Evolutionary conservation across 2,329 filamentous ascomycete genomes (phyloP).

Genomic region (Fusarium sterilihyphosum): DNA sequence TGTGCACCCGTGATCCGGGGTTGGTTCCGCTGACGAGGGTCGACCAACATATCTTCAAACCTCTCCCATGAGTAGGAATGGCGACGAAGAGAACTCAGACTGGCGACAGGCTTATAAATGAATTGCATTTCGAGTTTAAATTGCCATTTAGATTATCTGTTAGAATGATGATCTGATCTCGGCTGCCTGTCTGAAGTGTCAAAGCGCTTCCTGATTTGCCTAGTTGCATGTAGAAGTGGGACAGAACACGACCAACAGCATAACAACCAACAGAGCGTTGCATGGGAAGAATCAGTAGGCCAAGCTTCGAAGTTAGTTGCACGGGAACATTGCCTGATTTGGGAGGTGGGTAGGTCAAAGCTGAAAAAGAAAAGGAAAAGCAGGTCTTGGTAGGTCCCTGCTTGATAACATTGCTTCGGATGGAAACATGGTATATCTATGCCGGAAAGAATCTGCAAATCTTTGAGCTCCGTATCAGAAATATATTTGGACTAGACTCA

Average conservation of each 20-base stretch:
- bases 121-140: too few species aligned
- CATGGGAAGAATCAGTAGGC: background rate
- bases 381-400: fast-evolving
- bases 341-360: background rate
- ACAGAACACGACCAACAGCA: constrained; percentile 7
- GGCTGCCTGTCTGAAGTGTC: background rate
- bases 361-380: background rate
- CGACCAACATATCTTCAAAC: background rate
- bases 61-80: fast-evolving
- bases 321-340: fast-evolving
- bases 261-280: constrained; percentile 6
- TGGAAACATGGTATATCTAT: background rate
- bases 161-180: background rate
- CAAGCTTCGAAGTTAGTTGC: fast-evolving
- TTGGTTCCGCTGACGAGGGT: background rate
- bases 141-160: background rate
- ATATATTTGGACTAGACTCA: fast-evolving
- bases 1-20: background rate
- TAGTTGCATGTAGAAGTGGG: constrained; percentile 10
- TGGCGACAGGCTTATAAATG: fast-evolving
- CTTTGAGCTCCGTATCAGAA: background rate
- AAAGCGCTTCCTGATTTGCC: background rate
- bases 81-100: background rate
- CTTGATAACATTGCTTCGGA: background rate
- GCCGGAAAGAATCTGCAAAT: background rate